Evolutionary conservation across 176 grass and related monocot genomes (phyloP), one percentile per base, ranked within the genome.

Genomic region (Urochloa ruziziensis): DNA sequence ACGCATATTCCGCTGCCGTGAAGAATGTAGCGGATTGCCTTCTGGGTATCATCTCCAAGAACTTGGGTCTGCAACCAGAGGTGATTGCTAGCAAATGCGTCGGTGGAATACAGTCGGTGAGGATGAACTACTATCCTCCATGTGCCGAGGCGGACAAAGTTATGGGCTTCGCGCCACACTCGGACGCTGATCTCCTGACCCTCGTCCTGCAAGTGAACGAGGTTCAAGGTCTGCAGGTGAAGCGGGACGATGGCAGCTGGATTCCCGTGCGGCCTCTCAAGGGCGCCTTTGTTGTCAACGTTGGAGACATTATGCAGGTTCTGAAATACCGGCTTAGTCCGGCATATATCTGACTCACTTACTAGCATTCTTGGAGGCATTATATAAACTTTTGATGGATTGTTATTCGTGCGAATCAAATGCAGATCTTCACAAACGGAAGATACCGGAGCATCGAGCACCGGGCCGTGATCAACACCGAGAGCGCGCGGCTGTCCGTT

Each of bases 81-180:
- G 61, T 60, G 24, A 62, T 97, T 3, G 71, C 83, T 4, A 51
- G 48, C 1, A 85, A 74, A 40, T 89, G 85, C 11, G 16, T 23
- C 2, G 73, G 33, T 9, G 23, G 37, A 5, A 70, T 70, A 7
- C 94, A 97, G 70, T 68, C 87, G 18, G 23, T 97, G 4, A 94
- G 94, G 87, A 90, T 97, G 46, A 94, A 92, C 78, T 90, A 89
- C 87, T 97, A 94, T 12, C 94, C 89, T 2, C 84, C 79, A 3
- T 97, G 94, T 36, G 75, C 59, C 0, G 60, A 84, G 17, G 49
- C 85, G 0, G 64, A 88, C 73, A 83, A 92, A 68, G 89, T 97
- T 1, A 19, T 97, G 4, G 89, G 94, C 35, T 76, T 97, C 27
- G 88, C 89, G 24, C 94, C 94, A 0, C 94, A 97, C 79, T 86